Evolutionary conservation across 768 basidiomycete genomes (phyloP).

Genomic region (Daedaleopsis sinensis): DNA sequence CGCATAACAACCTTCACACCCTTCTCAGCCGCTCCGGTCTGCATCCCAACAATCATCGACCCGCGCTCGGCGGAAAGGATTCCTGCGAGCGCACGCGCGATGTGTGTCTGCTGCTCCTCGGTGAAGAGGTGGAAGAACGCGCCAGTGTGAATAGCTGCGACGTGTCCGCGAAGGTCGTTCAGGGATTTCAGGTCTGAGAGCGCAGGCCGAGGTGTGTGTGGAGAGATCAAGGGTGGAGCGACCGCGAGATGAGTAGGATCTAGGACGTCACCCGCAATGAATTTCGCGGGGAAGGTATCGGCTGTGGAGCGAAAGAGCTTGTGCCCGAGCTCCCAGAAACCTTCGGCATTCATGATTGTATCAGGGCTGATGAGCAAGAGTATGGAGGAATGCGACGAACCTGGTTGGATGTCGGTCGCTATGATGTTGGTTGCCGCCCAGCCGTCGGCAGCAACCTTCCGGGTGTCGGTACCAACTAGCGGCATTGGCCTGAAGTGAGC

Average conservation of each 20-base stretch:
- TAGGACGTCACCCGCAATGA: conserved; percentile 57
- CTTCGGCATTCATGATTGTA: conserved; percentile 32
- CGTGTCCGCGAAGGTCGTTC: conserved; percentile 45
- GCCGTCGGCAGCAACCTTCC: conserved; percentile 42
- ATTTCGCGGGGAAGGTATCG: conserved; percentile 52
- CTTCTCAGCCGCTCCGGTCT: conserved; percentile 34
- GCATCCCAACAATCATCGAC: conserved; percentile 48
- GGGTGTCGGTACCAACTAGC: conserved; percentile 42
- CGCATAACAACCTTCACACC: conserved; percentile 16
- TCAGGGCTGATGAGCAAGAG: background rate
- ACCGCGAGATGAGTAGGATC: conserved; percentile 42
- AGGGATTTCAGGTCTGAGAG: conserved; percentile 42
- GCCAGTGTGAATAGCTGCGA: conserved; percentile 50
- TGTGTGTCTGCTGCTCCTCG: conserved; percentile 38
- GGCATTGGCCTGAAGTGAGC: background rate
- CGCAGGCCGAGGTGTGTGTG: conserved; percentile 22
- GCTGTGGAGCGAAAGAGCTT: conserved; percentile 55
- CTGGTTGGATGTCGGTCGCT: conserved; percentile 37
- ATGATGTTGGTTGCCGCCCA: conserved; percentile 40
- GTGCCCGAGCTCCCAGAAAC: conserved; percentile 64
- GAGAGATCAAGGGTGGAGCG: conserved; percentile 28
- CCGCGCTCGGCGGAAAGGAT: conserved; percentile 44
- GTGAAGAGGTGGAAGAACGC: conserved; percentile 52
- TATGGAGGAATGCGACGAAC: conserved; percentile 20
- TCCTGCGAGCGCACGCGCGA: conserved; percentile 43